Evolutionary conservation across 768 basidiomycete species (phyloP), one percentile per base, ranked within the genome.

Genomic region (Pulveroboletus sp.): DNA sequence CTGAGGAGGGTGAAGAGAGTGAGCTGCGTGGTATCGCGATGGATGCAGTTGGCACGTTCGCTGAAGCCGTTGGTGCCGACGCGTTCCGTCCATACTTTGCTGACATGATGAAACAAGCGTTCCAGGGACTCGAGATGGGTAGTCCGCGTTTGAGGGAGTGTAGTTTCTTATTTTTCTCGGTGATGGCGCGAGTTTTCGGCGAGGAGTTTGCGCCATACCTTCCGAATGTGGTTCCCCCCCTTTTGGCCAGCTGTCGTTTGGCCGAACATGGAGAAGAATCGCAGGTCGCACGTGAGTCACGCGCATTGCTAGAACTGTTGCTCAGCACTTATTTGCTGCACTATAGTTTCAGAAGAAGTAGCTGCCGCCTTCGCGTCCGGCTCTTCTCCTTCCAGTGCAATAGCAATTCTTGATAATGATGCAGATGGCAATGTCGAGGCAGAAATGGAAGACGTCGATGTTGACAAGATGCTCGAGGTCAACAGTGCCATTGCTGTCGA

Each of bases 31-130:
- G 96, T 33, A 94, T 97, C 63, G 87, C 95, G 10, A 96, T 96
- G 83, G 96, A 98, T 70, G 92, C 96, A n/a, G 85, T 97, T 52
- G 96, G 96, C 46, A 97, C 96, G 0, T 92, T 99, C 59, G 91
- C 96, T 12, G 95, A 98, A 71, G 93, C 95, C 8, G 91, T 98
- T 52, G 95, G 96, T 56, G 82, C 85, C 64, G 94, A 98, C 12
- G 74, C 83, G 27, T 99, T 98, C 85, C 77, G 90, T 31, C 94
- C 93, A 15, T 98, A 87, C 80, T 96, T 95, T 76, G 77, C 84
- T n/a, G 85, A 91, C 50, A 82, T 95, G 79, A 98, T 99, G 96
- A 82, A 83, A 65, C 86, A 89, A 57, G 93, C 94, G 3, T 93
- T 97, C 77, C 80, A 87, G 56, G 93, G 90, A 40, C 81, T 93